Base-by-base conservation (phyloP, 306 rosid genomes). In the Nissolia schottii region DNA sequence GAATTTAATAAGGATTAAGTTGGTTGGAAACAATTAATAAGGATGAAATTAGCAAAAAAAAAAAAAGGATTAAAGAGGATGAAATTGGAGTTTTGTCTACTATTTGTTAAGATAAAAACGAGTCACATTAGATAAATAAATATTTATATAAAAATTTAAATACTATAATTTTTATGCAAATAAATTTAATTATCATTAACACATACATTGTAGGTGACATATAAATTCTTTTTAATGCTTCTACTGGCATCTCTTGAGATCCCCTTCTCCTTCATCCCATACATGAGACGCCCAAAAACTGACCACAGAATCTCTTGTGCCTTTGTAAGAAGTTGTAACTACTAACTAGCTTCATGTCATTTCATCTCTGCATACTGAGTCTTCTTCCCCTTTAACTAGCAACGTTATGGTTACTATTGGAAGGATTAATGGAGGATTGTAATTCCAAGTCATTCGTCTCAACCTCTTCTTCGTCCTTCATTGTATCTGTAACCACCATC, bases 381-480 rank as follows among this genome's bases (percentile, higher is more conserved):
- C 46, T 24, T 29, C n/a, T n/a, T n/a, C n/a, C 15, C 23, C 57
- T 27, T 25, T n/a, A n/a, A n/a, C n/a, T n/a, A n/a, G n/a, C n/a
- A n/a, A n/a, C n/a, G n/a, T n/a, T 15, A 40, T 51, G 27, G 8
- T 37, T 73, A 10, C n/a, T 54, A 12, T 70, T 64, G 29, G 72
- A 41, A 74, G 65, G 46, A 58, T 20, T 9, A 1, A n/a, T n/a
- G n/a, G 25, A 10, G 23, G 46, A 20, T 34, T 83, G 84, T 66
- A 71, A 38, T 65, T 81, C 86, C 71, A 83, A 0, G 13, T 76
- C 86, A 3, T 62, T 57, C 37, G 29, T 63, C 8, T 3, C 69
- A 3, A 27, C 68, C 67, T 64, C 43, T 14, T 6, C 74, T 6
- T 9, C 58, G 0, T 74, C 76, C 67, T 24, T 78, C 24, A 14